Evolutionary conservation across 345 rosid species (phyloP).

Genomic region (Sisymbrium irio): DNA sequence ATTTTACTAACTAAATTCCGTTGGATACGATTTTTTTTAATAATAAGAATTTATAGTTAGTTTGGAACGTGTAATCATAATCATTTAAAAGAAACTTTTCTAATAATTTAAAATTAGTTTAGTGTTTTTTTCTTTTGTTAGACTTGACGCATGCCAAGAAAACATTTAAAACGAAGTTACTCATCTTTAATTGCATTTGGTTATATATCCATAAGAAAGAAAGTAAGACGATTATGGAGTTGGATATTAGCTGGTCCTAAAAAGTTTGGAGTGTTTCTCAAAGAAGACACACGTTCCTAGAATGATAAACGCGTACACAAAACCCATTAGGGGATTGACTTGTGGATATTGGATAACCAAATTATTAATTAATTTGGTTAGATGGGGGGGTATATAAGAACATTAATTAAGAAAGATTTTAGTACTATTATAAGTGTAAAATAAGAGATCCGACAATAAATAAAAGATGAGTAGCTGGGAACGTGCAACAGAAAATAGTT

Average conservation of each 20-base stretch:
- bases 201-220: neutral
- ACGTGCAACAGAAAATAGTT: slow-evolving; percentile 60
- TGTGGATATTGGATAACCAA: slow-evolving; percentile 31
- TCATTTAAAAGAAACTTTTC: neutral
- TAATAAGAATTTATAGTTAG: no score
- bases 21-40: neutral
- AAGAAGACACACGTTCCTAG: slow-evolving; percentile 8
- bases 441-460: slow-evolving; percentile 19
- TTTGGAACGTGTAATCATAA: no score
- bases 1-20: neutral
- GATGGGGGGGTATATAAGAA: neutral
- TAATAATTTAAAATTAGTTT: neutral
- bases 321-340: slow-evolving; percentile 24
- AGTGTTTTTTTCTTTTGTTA: neutral
- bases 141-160: neutral
- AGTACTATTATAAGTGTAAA: neutral
- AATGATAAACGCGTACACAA: slow-evolving; percentile 19
- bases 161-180: neutral
- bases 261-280: slow-evolving; percentile 10
- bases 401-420: neutral
- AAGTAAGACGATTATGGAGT: neutral
- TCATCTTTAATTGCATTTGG: neutral
- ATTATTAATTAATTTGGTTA: slow-evolving; percentile 18
- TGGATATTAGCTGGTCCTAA: slow-evolving; percentile 10
- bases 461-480: slow-evolving; percentile 53